phyloP scores from a whole-genome alignment of 2,329 filamentous ascomycete genomes.

The Epicoccum nigrum region DNA sequence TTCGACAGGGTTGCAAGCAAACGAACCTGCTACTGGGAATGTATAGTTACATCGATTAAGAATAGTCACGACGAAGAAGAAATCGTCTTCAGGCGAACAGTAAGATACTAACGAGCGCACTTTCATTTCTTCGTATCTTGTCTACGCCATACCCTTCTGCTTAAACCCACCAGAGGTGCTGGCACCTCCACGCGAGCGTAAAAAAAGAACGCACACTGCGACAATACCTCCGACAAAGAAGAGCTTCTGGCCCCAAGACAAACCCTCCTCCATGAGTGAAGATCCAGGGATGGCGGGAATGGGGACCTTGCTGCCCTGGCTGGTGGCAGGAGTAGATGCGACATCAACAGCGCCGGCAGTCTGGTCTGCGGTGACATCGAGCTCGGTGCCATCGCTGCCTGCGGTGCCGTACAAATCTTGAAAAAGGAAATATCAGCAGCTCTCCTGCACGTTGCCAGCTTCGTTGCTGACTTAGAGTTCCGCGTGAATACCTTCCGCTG shows the following conservation, averaged over 20 bases:
- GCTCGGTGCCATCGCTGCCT: slow-evolving; percentile 50
- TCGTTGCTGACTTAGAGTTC: slow-evolving; percentile 70
- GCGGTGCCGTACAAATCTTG: slow-evolving; percentile 55
- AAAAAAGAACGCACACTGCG: slow-evolving; percentile 49
- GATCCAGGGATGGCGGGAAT: slow-evolving; percentile 25
- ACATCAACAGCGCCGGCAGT: slow-evolving; percentile 31
- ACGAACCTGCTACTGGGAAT: too few species aligned
- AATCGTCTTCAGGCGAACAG: too few species aligned
- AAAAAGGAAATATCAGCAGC: slow-evolving; percentile 51
- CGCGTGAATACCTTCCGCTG: slow-evolving; percentile 90
- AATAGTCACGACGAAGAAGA: too few species aligned
- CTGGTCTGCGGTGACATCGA: slow-evolving; percentile 47
- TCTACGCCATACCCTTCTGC: slow-evolving; percentile 51
- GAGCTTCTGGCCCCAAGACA: slow-evolving; percentile 54
- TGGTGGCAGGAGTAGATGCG: slow-evolving; percentile 32
- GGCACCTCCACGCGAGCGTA: slow-evolving; percentile 43
- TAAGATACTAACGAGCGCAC: slow-evolving; percentile 4
- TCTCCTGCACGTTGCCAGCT: slow-evolving; percentile 43
- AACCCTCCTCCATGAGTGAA: slow-evolving; percentile 38
- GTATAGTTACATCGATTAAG: too few species aligned
- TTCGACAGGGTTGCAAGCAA: too few species aligned
- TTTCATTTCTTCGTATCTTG: slow-evolving; percentile 17
- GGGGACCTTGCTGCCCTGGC: slow-evolving; percentile 24
- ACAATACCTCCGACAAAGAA: slow-evolving; percentile 53
- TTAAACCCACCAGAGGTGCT: slow-evolving; percentile 30